phyloP scores from a whole-genome alignment of 441 rosid species.

The Daphne laureola region DNA sequence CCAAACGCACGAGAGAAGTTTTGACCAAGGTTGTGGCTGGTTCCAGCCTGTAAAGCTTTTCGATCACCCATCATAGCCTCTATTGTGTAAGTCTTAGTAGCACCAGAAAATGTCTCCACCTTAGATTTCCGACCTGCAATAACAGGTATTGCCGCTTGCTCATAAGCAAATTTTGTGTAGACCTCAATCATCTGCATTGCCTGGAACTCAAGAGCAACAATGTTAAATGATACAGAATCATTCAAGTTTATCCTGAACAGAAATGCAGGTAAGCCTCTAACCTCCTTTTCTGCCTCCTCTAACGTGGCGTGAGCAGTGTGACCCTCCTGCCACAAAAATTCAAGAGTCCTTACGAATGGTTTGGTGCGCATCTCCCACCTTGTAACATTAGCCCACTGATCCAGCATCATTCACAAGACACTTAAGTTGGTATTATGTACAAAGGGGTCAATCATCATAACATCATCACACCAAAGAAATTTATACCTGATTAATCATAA shows the following conservation, averaged over 20 bases:
- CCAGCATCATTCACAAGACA: not conserved
- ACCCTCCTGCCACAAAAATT: conserved; percentile 97
- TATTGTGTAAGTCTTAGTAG: conserved; percentile 76
- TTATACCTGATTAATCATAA: conserved; percentile 80
- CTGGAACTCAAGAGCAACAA: conserved; percentile 43
- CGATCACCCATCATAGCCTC: conserved; percentile 99
- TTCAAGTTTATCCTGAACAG: not conserved
- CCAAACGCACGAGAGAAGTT: conserved; percentile 85
- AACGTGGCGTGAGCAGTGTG: conserved; percentile 85
- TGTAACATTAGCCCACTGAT: conserved; percentile 93
- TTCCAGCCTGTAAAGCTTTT: conserved; percentile 88
- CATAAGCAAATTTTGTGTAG: conserved; percentile 80
- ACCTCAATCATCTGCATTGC: conserved; percentile 79
- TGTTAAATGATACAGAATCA: conserved; percentile 18
- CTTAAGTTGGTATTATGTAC: not conserved
- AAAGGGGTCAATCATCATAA: not conserved
- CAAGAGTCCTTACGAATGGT: conserved; percentile 92
- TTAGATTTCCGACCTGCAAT: conserved; percentile 80
- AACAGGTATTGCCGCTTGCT: conserved; percentile 93
- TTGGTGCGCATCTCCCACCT: conserved; percentile 96
- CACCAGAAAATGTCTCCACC: conserved; percentile 86
- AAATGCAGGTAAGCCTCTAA: conserved; percentile 18
- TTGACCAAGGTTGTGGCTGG: conserved; percentile 87
- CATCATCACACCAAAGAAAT: conserved; percentile 1
- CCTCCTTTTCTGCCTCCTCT: conserved; percentile 94